Conservation (phyloP, 768 basidiomycete species). For the Suillus discolor region DNA sequence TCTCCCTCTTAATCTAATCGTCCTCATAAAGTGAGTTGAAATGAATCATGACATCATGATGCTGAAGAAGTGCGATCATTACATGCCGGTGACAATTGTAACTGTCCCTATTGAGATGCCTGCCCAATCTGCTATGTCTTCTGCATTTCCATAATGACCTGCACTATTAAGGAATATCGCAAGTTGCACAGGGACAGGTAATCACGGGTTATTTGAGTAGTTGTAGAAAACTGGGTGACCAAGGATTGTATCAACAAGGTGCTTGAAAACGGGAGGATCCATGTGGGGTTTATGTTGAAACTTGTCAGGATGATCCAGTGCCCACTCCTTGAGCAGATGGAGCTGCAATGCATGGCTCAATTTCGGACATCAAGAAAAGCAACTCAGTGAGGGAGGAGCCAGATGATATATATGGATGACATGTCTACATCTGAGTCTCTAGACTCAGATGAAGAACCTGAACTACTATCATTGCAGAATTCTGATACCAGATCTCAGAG, state of each 20-base stretch:
- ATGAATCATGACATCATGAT: slow-evolving; percentile 14
- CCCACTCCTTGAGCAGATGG: slow-evolving; percentile 17
- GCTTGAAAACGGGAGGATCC: slow-evolving; percentile 26
- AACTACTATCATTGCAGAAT: neutral
- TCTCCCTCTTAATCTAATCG: slow-evolving; percentile 3
- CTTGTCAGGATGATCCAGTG: slow-evolving; percentile 15
- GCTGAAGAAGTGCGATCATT: slow-evolving; percentile 17
- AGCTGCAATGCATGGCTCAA: slow-evolving; percentile 9
- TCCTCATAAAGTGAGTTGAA: slow-evolving; percentile 8
- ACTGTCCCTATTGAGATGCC: slow-evolving; percentile 22
- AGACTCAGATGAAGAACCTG: neutral
- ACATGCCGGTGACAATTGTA: slow-evolving; percentile 19
- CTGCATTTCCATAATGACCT: slow-evolving; percentile 16
- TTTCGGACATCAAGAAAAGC: neutral
- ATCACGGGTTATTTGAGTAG: slow-evolving; percentile 20
- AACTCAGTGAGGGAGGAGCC: neutral
- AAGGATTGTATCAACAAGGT: slow-evolving; percentile 20
- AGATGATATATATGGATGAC: neutral
- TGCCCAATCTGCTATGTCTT: slow-evolving; percentile 25
- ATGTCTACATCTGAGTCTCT: neutral
- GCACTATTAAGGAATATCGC: slow-evolving; percentile 34
- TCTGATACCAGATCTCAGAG: too few relatives aligned
- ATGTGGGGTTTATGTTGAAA: slow-evolving; percentile 32
- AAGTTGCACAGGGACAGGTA: slow-evolving; percentile 31
- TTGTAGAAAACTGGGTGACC: slow-evolving; percentile 30